These are phyloP conservation scores for Dipodascus albidus DNA, from an alignment of 805 yeast species.

Conservation along the genomic window DNA sequence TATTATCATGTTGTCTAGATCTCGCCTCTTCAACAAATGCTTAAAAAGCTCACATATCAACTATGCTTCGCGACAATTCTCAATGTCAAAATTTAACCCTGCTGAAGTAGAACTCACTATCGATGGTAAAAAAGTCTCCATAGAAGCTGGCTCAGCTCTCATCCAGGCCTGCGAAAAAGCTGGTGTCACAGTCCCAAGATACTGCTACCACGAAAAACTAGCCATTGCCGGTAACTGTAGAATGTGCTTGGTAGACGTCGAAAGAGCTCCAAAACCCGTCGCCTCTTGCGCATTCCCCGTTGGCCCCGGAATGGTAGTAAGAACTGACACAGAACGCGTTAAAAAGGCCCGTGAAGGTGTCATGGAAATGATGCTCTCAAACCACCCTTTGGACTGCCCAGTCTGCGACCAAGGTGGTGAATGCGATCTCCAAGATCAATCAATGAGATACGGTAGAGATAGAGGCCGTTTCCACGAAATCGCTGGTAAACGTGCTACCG, in stretches of 20 bases:
- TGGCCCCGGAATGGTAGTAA: constrained; percentile 79
- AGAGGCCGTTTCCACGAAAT: constrained; percentile 77
- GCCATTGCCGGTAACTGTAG: constrained; percentile 90
- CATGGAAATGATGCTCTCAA: constrained; percentile 76
- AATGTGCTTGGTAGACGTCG: constrained; percentile 86
- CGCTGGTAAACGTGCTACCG: constrained; percentile 79
- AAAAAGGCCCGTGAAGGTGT: constrained; percentile 82
- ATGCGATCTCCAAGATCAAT: constrained; percentile 85
- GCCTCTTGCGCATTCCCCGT: constrained; percentile 92
- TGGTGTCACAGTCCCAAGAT: constrained; percentile 78
- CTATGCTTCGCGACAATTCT: constrained; percentile 19
- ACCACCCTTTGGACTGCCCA: constrained; percentile 89
- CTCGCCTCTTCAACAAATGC: not conserved
- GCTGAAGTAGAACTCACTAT: constrained; percentile 46
- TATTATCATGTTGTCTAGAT: not conserved
- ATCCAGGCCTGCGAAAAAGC: constrained; percentile 90
- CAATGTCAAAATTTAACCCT: constrained; percentile 24
- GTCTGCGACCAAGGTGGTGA: constrained; percentile 94
- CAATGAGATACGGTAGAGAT: constrained; percentile 72
- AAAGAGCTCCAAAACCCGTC: constrained; percentile 78
- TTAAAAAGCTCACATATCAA: not conserved
- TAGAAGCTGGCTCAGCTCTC: constrained; percentile 79
- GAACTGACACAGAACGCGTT: constrained; percentile 67
- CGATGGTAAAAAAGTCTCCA: constrained; percentile 64
- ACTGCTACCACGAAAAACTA: constrained; percentile 84